phyloP scores from a whole-genome alignment of 768 basidiomycete genomes.

The Pulveroboletus sp. region DNA sequence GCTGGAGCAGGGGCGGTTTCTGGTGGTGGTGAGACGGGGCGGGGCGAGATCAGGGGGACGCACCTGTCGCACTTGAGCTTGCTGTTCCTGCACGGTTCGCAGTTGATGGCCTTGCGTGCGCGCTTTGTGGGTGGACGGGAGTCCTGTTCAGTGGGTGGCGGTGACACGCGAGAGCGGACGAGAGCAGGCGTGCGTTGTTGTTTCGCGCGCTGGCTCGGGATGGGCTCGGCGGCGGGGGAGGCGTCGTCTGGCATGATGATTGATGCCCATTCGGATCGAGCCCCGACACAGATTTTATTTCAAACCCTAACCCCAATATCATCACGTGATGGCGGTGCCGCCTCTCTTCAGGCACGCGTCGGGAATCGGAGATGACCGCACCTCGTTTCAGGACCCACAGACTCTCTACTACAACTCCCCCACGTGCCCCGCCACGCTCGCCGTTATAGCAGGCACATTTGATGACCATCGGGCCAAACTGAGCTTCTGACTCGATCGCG shows the following conservation, averaged over 20 bases:
- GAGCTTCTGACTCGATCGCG: slow-evolving; percentile 17
- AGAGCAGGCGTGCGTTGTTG: slow-evolving; percentile 26
- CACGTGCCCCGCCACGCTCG: no score
- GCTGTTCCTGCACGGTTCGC: slow-evolving; percentile 82
- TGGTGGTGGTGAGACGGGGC: slow-evolving; percentile 24
- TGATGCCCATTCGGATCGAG: slow-evolving; percentile 26
- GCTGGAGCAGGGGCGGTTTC: slow-evolving; percentile 85
- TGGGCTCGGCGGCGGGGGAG: slow-evolving; percentile 14
- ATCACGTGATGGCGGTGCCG: slow-evolving; percentile 21
- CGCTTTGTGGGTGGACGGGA: slow-evolving; percentile 73
- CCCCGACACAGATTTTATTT: slow-evolving; percentile 21
- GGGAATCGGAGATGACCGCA: no score
- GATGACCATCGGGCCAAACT: slow-evolving; percentile 2
- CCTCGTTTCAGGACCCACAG: no score
- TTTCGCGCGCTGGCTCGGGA: slow-evolving; percentile 14
- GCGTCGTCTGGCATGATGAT: slow-evolving; percentile 32
- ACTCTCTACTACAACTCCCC: no score
- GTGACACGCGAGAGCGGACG: slow-evolving; percentile 45
- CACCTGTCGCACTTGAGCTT: slow-evolving; percentile 89
- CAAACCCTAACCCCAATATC: slow-evolving; percentile 24
- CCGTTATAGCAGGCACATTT: not conserved
- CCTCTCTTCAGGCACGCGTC: not conserved
- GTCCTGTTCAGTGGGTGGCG: slow-evolving; percentile 53
- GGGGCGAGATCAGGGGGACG: not conserved
- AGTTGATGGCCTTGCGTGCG: slow-evolving; percentile 84